A percentile compares a stretch with the other conserved stretches of the same genome.
phyloP scores from a whole-genome alignment of 2,329 filamentous ascomycete genomes.

The Magnaporthiopsis incrustans region DNA sequence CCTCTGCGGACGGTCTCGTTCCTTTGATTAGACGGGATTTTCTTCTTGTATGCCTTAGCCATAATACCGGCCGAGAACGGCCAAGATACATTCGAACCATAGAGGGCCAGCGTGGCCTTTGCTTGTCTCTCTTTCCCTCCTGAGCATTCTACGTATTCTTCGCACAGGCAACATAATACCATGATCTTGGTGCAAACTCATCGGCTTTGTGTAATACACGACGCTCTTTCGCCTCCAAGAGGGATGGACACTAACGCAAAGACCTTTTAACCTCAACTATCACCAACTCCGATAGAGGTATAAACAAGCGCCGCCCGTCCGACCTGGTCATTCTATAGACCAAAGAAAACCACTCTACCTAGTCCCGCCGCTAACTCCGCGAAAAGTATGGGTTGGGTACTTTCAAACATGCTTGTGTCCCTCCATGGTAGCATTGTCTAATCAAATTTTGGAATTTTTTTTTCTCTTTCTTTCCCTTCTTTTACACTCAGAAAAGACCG shows the following conservation, averaged over 20 bases:
- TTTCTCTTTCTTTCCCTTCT: background rate
- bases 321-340: background rate
- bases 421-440: background rate
- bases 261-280: background rate
- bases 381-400: background rate
- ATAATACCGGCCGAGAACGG: background rate
- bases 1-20: background rate
- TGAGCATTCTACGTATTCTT: background rate
- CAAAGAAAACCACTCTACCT: background rate
- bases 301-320: background rate
- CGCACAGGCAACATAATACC: background rate
- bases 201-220: background rate
- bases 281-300: background rate
- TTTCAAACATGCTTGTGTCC: background rate
- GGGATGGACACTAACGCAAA: background rate
- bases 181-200: background rate
- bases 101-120: background rate
- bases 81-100: background rate
- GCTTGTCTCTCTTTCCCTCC: background rate
- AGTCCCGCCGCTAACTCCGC: background rate
- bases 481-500: background rate
- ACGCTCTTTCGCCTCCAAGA: background rate
- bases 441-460: background rate
- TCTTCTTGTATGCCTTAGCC: background rate
- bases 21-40: background rate